phyloP scores from a whole-genome alignment of 2,329 filamentous ascomycete genomes.

The Neocucurbitaria cava region DNA sequence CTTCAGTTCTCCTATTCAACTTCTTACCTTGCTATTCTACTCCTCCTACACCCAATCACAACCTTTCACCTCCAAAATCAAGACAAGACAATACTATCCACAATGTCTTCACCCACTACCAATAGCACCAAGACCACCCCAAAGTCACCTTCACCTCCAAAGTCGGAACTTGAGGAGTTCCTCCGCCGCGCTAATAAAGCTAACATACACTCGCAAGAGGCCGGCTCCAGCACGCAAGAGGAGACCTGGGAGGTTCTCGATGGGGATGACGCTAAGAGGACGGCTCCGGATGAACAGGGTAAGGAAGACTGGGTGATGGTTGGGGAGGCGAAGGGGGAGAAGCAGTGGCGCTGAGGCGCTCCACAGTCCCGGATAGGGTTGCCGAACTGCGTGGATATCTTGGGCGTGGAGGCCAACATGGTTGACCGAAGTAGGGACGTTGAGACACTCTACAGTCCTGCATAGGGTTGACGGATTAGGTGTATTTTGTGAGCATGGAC shows the following conservation, averaged over 20 bases:
- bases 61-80: neutral
- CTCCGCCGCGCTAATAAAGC: slow-evolving; percentile 7
- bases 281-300: slow-evolving; percentile 6
- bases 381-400: neutral
- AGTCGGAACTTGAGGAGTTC: slow-evolving; percentile 10
- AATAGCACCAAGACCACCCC: neutral
- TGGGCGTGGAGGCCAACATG: neutral
- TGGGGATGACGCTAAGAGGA: neutral
- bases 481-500: neutral
- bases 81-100: neutral
- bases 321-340: slow-evolving; percentile 3
- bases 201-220: slow-evolving; percentile 4
- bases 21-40: no score
- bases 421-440: no score
- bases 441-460: neutral
- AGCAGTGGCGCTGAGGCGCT: neutral
- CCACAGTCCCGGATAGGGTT: neutral
- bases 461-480: neutral
- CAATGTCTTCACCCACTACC: neutral
- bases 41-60: no score
- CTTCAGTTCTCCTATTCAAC: no score
- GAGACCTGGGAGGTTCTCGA: neutral
- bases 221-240: neutral
- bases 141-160: neutral
- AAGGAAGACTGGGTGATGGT: slow-evolving; percentile 12